phyloP scores from a whole-genome alignment of 352 stramenopile genomes.

The Phytophthora pseudosyringae region DNA sequence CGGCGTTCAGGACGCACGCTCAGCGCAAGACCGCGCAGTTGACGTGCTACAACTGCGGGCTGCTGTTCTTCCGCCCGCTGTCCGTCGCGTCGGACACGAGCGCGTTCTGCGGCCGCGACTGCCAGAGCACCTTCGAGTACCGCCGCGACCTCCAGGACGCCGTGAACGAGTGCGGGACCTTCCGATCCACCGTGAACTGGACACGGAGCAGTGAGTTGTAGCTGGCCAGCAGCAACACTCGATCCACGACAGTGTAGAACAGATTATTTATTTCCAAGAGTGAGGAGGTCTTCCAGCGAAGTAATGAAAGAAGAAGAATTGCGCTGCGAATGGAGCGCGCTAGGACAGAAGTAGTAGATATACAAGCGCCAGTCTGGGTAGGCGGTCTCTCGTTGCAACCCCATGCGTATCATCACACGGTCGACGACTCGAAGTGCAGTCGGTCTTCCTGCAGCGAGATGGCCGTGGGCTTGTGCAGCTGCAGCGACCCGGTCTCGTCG shows the following conservation, averaged over 20 bases:
- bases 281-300: constrained; percentile 16
- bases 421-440: constrained; percentile 70
- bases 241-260: constrained; percentile 21
- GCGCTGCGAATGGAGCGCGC: not conserved
- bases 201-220: constrained; percentile 35
- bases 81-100: constrained; percentile 26
- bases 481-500: constrained; percentile 46
- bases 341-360: constrained; percentile 30
- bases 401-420: constrained; percentile 11
- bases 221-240: not conserved
- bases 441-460: constrained; percentile 66
- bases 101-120: constrained; percentile 70
- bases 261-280: constrained; percentile 39
- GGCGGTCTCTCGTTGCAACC: constrained; percentile 3
- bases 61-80: constrained; percentile 52
- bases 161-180: constrained; percentile 38
- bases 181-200: constrained; percentile 24
- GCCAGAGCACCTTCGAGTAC: constrained; percentile 68
- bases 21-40: constrained; percentile 42
- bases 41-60: constrained; percentile 59
- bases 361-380: constrained; percentile 31
- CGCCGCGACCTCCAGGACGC: constrained; percentile 45
- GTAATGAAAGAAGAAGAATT: constrained; percentile 9
- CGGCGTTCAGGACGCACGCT: constrained; percentile 12
- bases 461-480: constrained; percentile 58